Conservation (phyloP, 345 rosid genomes). For the Crucihimalaya himalaica region DNA sequence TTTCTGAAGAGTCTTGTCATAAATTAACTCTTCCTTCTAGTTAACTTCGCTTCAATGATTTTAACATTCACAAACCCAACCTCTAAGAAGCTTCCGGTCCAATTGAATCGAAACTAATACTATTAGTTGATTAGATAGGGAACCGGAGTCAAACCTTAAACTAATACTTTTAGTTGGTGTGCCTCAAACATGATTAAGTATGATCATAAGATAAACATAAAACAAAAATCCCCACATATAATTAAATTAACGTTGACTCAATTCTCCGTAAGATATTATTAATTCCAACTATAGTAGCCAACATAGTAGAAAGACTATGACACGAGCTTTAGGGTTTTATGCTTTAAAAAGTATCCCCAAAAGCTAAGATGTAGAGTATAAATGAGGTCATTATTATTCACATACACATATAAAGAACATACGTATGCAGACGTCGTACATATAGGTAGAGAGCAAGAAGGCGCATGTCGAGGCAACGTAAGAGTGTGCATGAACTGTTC, state of each 20-base stretch:
- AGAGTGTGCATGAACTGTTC: slow-evolving; percentile 46
- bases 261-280: slow-evolving; percentile 1
- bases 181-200: not conserved
- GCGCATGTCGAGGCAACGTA: slow-evolving; percentile 40
- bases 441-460: slow-evolving; percentile 5
- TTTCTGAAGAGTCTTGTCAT: too few species aligned
- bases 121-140: not conserved
- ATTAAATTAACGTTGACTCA: not conserved
- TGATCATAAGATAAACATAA: not conserved
- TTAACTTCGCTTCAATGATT: too few species aligned
- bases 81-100: not conserved
- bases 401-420: not conserved
- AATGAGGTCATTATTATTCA: slow-evolving; percentile 21
- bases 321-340: slow-evolving; percentile 26
- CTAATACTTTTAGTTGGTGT: not conserved
- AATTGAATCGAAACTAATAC: not conserved
- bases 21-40: too few species aligned
- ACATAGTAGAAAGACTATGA: slow-evolving; percentile 19
- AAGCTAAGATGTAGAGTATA: slow-evolving; percentile 15
- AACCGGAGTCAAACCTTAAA: not conserved
- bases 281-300: slow-evolving; percentile 4
- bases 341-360: not conserved
- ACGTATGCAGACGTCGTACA: not conserved
- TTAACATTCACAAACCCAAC: not conserved
- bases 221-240: not conserved